phyloP scores from a whole-genome alignment of 306 rosid genomes.

The Cucurbita pepo region DNA sequence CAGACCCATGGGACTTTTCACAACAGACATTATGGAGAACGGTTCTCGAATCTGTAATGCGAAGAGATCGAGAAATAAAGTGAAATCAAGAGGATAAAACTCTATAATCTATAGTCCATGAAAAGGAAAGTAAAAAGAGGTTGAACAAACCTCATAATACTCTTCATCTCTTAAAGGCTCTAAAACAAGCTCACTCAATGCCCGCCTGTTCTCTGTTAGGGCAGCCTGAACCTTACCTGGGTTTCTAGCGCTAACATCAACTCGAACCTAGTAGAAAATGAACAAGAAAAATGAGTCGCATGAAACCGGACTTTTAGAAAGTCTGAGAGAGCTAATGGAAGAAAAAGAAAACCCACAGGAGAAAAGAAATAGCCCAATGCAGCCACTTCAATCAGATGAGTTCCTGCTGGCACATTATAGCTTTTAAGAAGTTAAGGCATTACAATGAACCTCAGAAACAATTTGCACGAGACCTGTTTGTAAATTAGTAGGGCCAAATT shows the following conservation, averaged over 20 bases:
- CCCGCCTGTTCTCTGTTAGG: slow-evolving; percentile 78
- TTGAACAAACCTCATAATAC: slow-evolving; percentile 66
- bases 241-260: slow-evolving; percentile 94
- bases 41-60: slow-evolving; percentile 75
- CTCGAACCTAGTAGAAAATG: slow-evolving; percentile 53
- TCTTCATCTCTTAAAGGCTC: slow-evolving; percentile 81
- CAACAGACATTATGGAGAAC: slow-evolving; percentile 63
- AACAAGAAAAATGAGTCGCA: neutral
- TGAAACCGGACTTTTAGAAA: neutral
- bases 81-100: slow-evolving; percentile 5
- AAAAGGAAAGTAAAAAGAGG: neutral
- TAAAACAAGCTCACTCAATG: slow-evolving; percentile 56
- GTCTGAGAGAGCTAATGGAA: neutral
- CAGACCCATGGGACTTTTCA: slow-evolving; percentile 98
- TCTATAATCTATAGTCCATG: neutral
- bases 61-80: slow-evolving; percentile 11
- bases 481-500: neutral
- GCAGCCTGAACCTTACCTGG: slow-evolving; percentile 98
- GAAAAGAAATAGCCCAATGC: slow-evolving; percentile 84
- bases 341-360: slow-evolving; percentile 36
- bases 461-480: neutral
- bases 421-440: slow-evolving; percentile 52
- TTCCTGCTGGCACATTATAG: slow-evolving; percentile 87
- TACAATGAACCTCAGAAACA: slow-evolving; percentile 3
- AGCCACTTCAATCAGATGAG: slow-evolving; percentile 90